These are phyloP conservation scores for Neocallimastix lanati DNA, from an alignment of 192 early-diverging fungal species.

Conservation along the genomic window DNA sequence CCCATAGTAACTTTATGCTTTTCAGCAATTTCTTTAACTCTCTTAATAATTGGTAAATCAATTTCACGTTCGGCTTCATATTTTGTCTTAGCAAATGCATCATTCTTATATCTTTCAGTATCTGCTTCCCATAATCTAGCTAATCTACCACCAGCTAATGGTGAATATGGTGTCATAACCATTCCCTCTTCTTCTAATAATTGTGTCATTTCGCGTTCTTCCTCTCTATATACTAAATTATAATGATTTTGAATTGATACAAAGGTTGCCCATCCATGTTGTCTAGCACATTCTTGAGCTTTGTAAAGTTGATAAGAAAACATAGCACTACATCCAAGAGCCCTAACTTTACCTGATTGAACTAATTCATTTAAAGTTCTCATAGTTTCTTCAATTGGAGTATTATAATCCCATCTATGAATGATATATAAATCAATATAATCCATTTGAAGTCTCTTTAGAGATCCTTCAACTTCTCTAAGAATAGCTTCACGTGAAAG, in stretches of 20 bases:
- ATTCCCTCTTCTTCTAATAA: too few relatives aligned
- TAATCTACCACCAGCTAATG: too few relatives aligned
- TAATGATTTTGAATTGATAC: neutral
- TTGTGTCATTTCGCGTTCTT: too few relatives aligned
- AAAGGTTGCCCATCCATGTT: constrained; percentile 1
- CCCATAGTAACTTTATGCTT: too few relatives aligned
- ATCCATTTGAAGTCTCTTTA: neutral
- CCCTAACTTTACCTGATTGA: neutral
- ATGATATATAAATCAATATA: neutral
- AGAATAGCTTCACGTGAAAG: neutral
- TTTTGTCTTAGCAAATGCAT: too few relatives aligned
- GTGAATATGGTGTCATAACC: too few relatives aligned
- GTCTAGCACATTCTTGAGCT: neutral
- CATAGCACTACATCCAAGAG: constrained; percentile 1
- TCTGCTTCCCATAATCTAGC: too few relatives aligned
- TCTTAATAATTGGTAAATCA: too few relatives aligned
- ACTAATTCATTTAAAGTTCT: neutral
- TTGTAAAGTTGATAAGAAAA: neutral
- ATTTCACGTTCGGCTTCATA: too few relatives aligned
- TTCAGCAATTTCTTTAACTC: too few relatives aligned
- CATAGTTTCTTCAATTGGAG: constrained; percentile 2
- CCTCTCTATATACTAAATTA: too few relatives aligned
- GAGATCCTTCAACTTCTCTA: neutral
- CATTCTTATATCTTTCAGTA: too few relatives aligned
- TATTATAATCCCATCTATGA: neutral